Conservation (phyloP, 2,329 filamentous ascomycete genomes). For the Colletotrichum sp. region DNA sequence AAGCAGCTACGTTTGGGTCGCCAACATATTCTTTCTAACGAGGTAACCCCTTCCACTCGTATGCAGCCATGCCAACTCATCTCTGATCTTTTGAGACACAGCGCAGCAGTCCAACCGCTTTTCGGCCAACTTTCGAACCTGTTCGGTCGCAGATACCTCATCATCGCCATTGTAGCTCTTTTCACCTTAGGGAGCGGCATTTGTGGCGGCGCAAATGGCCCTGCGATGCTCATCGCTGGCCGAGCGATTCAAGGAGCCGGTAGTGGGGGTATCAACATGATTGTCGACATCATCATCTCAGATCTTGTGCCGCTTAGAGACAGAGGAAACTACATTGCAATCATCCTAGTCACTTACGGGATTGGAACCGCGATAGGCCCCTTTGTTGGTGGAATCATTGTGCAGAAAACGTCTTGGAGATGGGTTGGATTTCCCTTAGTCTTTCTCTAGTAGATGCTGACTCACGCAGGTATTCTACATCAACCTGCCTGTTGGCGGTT, state of each 20-base stretch:
- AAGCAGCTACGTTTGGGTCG: conserved; percentile 29
- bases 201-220: conserved; percentile 48
- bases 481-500: conserved; percentile 41
- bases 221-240: conserved; percentile 53
- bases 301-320: conserved; percentile 56
- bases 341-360: conserved; percentile 34
- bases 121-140: conserved; percentile 56
- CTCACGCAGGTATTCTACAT: conserved; percentile 44
- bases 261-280: conserved; percentile 35
- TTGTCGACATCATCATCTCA: conserved; percentile 37
- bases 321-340: conserved; percentile 42
- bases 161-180: conserved; percentile 44
- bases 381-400: conserved; percentile 33
- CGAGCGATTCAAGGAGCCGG: conserved; percentile 54
- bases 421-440: conserved; percentile 31
- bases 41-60: not conserved
- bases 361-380: conserved; percentile 38
- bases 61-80: not conserved
- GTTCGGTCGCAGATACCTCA: conserved; percentile 53
- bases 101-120: conserved; percentile 49
- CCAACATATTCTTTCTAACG: conserved; percentile 27
- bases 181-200: conserved; percentile 60
- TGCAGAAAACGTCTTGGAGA: conserved; percentile 39
- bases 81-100: not conserved
- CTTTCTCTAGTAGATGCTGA: not conserved